phyloP scores from a whole-genome alignment of 192 early-diverging fungal genomes.

The Endogone sp. region DNA sequence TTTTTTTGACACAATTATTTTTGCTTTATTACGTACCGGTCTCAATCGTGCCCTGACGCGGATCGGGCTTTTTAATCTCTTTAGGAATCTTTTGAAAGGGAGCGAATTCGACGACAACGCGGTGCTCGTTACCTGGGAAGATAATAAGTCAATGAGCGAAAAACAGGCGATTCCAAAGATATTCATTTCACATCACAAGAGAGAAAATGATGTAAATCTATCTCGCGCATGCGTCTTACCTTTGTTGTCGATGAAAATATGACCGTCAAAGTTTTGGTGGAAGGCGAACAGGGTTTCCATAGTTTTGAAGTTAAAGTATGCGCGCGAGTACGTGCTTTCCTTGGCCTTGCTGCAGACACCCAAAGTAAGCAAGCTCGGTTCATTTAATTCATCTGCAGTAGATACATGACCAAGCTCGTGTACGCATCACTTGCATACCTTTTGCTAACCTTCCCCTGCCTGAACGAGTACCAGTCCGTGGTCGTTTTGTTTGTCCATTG shows the following conservation, averaged over 20 bases:
- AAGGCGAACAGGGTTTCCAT: slow-evolving; percentile 68
- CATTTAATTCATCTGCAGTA: not conserved
- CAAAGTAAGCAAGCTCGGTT: not conserved
- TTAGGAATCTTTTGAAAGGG: slow-evolving; percentile 72
- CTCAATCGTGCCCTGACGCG: slow-evolving; percentile 76
- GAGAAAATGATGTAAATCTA: too few relatives aligned
- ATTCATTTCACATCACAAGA: not conserved
- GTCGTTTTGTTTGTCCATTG: slow-evolving; percentile 44
- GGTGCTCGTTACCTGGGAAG: slow-evolving; percentile 58
- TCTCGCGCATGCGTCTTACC: slow-evolving; percentile 30
- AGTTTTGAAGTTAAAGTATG: slow-evolving; percentile 71
- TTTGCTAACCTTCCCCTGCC: slow-evolving; percentile 69
- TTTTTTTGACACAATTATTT: not conserved
- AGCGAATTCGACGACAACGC: slow-evolving; percentile 78
- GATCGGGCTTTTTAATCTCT: slow-evolving; percentile 56
- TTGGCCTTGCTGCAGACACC: slow-evolving; percentile 62
- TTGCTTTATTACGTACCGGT: slow-evolving; percentile 42
- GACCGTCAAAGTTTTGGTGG: slow-evolving; percentile 71
- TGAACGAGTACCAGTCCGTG: slow-evolving; percentile 49
- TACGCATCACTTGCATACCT: slow-evolving; percentile 53
- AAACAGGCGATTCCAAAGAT: too few relatives aligned
- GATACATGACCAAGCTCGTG: not conserved
- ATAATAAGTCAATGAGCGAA: too few relatives aligned
- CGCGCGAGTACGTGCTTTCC: slow-evolving; percentile 62
- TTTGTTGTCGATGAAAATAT: slow-evolving; percentile 65